Percentiles rank a stretch among this genome's conserved stretches.
phyloP scores from a whole-genome alignment of 805 yeast genomes.

The Kuraishia ogatae region DNA sequence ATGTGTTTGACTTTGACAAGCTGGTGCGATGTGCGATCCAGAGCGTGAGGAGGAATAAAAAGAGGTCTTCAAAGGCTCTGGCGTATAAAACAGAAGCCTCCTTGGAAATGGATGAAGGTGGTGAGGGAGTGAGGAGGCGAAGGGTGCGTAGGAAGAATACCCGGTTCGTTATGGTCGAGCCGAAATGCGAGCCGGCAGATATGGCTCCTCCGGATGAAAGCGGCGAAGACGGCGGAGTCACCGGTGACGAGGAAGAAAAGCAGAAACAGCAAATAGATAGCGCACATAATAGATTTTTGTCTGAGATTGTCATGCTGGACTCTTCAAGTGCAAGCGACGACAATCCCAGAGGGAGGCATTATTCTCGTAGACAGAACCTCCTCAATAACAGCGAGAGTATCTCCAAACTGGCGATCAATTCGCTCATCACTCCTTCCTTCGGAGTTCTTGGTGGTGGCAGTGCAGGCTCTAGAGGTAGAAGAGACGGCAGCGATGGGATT shows the following conservation, averaged over 20 bases:
- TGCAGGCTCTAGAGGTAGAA: neutral
- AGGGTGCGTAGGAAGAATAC: neutral
- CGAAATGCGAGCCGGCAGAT: neutral
- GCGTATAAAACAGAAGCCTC: neutral
- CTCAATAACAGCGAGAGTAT: slow-evolving; percentile 16
- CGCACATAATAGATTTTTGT: slow-evolving; percentile 9
- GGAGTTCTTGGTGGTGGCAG: slow-evolving; percentile 7
- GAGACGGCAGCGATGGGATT: neutral
- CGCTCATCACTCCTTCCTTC: slow-evolving; percentile 32
- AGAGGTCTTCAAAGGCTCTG: slow-evolving; percentile 33
- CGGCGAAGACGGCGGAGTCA: neutral
- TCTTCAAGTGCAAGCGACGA: slow-evolving; percentile 9
- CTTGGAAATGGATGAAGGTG: neutral
- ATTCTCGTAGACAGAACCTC: slow-evolving; percentile 9
- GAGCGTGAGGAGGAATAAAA: slow-evolving; percentile 82
- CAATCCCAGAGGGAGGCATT: slow-evolving; percentile 19
- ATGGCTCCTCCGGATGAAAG: too few species aligned
- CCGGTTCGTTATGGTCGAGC: neutral
- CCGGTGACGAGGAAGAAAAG: neutral
- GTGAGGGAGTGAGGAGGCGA: neutral
- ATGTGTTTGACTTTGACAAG: slow-evolving; percentile 72
- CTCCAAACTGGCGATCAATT: slow-evolving; percentile 38
- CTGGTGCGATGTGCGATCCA: slow-evolving; percentile 91
- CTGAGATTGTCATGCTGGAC: slow-evolving; percentile 17
- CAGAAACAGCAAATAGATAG: neutral